A percentile compares a stretch with the other conserved stretches of the same genome.
Conservation (phyloP, 768 basidiomycete species). For the Russula emetica region DNA sequence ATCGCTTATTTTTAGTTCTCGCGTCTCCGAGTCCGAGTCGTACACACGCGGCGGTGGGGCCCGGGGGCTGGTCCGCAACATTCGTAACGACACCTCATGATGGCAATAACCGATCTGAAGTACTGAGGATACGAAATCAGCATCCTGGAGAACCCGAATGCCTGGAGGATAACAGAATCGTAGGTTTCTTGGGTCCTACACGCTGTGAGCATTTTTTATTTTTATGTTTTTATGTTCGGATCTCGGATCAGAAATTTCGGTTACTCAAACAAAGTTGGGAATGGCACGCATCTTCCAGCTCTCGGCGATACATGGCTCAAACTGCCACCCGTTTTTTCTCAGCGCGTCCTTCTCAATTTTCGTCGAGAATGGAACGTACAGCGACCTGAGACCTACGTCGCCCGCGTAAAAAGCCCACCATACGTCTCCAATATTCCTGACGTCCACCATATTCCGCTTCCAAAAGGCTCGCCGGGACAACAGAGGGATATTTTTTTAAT, state of each 20-base stretch:
- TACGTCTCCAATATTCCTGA: constrained; percentile 44
- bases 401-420: constrained; percentile 44
- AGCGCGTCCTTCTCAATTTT: constrained; percentile 36
- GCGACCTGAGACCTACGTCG: constrained; percentile 31
- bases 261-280: neutral
- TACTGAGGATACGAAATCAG: constrained; percentile 55
- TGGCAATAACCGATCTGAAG: constrained; percentile 61
- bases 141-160: constrained; percentile 72
- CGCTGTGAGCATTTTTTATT: constrained; percentile 49
- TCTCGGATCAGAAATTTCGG: neutral
- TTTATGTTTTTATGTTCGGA: neutral
- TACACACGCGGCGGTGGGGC: constrained; percentile 39
- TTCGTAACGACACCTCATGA: constrained; percentile 65
- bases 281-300: constrained; percentile 27
- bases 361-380: constrained; percentile 38
- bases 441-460: constrained; percentile 37
- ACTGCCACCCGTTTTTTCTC: constrained; percentile 35
- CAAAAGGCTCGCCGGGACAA: constrained; percentile 19
- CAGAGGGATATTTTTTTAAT: constrained; percentile 36
- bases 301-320: constrained; percentile 41
- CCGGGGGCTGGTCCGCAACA: constrained; percentile 58
- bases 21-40: constrained; percentile 51
- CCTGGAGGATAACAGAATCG: constrained; percentile 59
- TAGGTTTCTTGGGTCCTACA: constrained; percentile 74
- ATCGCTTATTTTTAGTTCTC: constrained; percentile 32